Conservation (phyloP, 257 asterid species). For the Rehmannia glutinosa region DNA sequence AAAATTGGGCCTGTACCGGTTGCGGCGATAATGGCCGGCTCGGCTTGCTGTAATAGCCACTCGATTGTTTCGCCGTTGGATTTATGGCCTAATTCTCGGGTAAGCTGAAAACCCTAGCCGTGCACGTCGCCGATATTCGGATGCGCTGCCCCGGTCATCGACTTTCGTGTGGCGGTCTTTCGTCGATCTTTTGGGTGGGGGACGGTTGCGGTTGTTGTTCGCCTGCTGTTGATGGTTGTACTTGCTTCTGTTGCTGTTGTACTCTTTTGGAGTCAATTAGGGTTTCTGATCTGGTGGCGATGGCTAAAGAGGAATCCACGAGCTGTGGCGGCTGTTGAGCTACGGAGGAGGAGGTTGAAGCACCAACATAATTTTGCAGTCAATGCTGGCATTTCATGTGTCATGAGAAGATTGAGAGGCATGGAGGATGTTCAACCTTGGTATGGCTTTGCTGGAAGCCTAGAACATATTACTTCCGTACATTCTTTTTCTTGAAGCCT, state of each 20-base stretch:
- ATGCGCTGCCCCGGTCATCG: slow-evolving; percentile 79
- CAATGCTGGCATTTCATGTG: no score
- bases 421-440: no score
- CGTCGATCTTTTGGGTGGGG: slow-evolving; percentile 40
- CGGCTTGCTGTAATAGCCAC: slow-evolving; percentile 70
- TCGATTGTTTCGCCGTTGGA: slow-evolving; percentile 81
- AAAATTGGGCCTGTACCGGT: slow-evolving; percentile 81
- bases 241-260: slow-evolving; percentile 21
- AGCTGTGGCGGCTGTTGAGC: slow-evolving; percentile 17
- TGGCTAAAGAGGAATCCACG: slow-evolving; percentile 51
- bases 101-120: slow-evolving; percentile 75
- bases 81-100: slow-evolving; percentile 62
- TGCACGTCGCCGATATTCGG: slow-evolving; percentile 78
- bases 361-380: no score
- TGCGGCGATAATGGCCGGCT: slow-evolving; percentile 69
- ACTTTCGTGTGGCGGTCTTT: slow-evolving; percentile 82
- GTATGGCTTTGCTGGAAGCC: no score
- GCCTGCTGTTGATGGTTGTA: not conserved
- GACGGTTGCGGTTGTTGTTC: not conserved
- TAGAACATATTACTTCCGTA: no score
- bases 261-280: slow-evolving; percentile 28
- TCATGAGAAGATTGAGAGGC: no score
- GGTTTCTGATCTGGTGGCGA: slow-evolving; percentile 49
- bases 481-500: no score
- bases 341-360: slow-evolving; percentile 23